Base-by-base conservation (phyloP, 768 basidiomycete genomes). In the Saitozyma podzolica region DNA sequence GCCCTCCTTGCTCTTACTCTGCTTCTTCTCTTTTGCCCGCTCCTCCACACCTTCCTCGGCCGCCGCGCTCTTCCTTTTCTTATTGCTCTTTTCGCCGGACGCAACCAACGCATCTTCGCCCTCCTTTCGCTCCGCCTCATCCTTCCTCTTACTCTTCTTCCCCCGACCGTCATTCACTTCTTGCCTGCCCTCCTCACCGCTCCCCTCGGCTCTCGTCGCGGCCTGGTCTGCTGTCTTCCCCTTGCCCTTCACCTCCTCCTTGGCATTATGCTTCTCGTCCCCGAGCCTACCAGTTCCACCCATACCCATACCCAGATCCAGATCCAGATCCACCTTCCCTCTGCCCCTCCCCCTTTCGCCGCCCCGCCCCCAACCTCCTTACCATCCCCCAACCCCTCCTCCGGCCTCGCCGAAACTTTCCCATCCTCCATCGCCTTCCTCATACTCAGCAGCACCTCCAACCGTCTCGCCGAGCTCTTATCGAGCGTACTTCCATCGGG, bases 361-460 rank as follows among this genome's bases (percentile, higher is more conserved):
- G 39, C 2, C 7, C 59, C 59, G 39, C 2, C 50, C 13, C 39
- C 20, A 50, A 60, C 53, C 13, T 53, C 39, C 20, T 50, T 10
- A 6, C 19, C 43, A 3, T 19, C 6, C 1, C 29, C 20, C 29
- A 60, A 40, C 51, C 52, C 6, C 47, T 60, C 59, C 39, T 60
- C 59, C 13, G 59, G 59, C 39, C 40, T 10, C 0, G 41, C 50
- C 16, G n/a, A 6, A 1, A 60, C 17, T 40, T 37, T 39, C 7
- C 59, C 59, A n/a, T 37, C 50, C 13, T 8, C 20, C 59, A 60
- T 60, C 50, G 53, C 17, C 13, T 53, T 41, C 10, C 59, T 10
- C 11, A 45, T 51, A n/a, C 19, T 6, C 7, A 52, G n/a, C 29
- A 60, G 29, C 51, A 60, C 6, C 47, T 60, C 59, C 59, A 60